Percentiles rank a stretch among this genome's conserved stretches.
Conservation (phyloP, 2,329 filamentous ascomycete species). For the Hypoxylon sp. region DNA sequence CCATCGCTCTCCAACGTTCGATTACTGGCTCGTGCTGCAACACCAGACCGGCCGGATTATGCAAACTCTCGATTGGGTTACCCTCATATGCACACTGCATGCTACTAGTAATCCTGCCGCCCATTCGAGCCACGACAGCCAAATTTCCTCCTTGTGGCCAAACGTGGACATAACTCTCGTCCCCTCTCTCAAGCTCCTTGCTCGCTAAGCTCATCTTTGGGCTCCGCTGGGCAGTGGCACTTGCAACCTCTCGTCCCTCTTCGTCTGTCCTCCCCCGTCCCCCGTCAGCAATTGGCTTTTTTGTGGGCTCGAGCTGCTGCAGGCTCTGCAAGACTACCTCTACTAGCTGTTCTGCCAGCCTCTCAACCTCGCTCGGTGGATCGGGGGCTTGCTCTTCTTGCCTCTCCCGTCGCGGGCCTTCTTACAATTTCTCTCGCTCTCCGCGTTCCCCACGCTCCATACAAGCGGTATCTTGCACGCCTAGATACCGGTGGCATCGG, state of each 20-base stretch:
- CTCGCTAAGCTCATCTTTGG: constrained; percentile 49
- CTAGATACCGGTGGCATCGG: constrained; percentile 54
- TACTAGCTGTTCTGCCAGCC: constrained; percentile 24
- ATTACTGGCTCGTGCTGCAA: constrained; percentile 35
- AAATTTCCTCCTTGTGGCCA: constrained; percentile 51
- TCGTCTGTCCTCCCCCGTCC: constrained; percentile 34
- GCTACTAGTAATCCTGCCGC: constrained; percentile 53
- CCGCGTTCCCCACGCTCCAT: constrained; percentile 49
- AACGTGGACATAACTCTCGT: constrained; percentile 53
- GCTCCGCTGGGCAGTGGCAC: constrained; percentile 52
- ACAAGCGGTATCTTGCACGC: constrained; percentile 41
- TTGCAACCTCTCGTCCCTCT: constrained; percentile 41
- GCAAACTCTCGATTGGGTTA: constrained; percentile 55
- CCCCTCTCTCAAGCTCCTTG: constrained; percentile 44
- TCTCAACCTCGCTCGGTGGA: constrained; percentile 40
- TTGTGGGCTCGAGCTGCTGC: constrained; percentile 36
- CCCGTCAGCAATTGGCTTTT: constrained; percentile 51
- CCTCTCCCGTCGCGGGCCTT: constrained; percentile 37
- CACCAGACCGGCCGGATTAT: constrained; percentile 51
- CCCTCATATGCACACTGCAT: constrained; percentile 54
- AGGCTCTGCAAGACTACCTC: constrained; percentile 14
- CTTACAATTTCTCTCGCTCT: constrained; percentile 41
- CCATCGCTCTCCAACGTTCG: constrained; percentile 8
- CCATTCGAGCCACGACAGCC: constrained; percentile 58
- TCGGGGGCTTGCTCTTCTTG: constrained; percentile 28